Base-by-base conservation (phyloP, 208 protist species). In the Wallacemonas sp. region DNA sequence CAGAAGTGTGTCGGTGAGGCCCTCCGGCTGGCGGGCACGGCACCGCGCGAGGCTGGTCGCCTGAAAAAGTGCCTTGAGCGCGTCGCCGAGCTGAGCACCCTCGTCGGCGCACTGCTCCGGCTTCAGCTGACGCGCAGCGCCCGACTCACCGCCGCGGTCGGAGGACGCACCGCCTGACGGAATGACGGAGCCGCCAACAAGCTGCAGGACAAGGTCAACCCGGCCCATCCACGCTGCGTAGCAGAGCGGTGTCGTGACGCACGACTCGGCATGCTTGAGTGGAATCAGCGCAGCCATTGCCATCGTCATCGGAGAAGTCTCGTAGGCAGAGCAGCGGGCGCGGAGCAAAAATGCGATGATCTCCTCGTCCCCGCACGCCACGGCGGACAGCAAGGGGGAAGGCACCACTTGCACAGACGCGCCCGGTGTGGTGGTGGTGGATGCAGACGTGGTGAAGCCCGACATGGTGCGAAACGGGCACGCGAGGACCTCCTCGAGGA, bases 201-300 rank as follows among this genome's bases (percentile, higher is more conserved):
- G 60, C 19, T 88, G 70, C 38, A 73, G 66, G 30, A 92, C 15
- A 24, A 79, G 3, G 13, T 75, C 68, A 29, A 68, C 75, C 27
- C 85, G 71, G 17, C 67, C 60, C 50, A 68, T 55, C 76, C 80
- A 88, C 61, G 86, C 86, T 21, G 83, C 83, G 17, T 88, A 30
- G 59, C 78, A 83, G 41, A 89, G 71, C 8, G 85, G 82, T 34
- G 77, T 83, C n/a, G 87, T 63, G 13, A 54, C 3, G 29, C 55
- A 67, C 15, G 71, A 59, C 38, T 75, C 71, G 3, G 69, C 63
- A 26, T 66, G 53, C 60, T 76, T 66, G 27, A 76, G 39, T 17
- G 30, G 55, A 2, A 78, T 54, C 34, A 63, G 38, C 8, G 42
- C 30, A 0, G 60, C 63, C 63, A 78, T 78, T 13, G 46, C 58